Evolutionary conservation across 1,284 basidiomycete species (phyloP).

Genomic region (Cutaneotrichosporon sp.): DNA sequence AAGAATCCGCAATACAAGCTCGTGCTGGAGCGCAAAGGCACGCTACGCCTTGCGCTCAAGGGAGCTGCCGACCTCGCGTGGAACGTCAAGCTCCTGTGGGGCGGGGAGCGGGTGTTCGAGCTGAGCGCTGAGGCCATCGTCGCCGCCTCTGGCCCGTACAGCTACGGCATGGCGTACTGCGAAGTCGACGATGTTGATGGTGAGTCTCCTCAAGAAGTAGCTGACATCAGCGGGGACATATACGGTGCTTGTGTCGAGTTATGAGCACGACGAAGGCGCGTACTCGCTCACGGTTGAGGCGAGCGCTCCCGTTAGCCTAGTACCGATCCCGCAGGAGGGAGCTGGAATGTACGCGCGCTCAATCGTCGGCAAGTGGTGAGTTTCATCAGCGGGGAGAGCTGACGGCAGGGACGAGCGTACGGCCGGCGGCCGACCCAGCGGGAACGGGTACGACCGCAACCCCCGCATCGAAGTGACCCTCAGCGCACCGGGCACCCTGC

Average conservation of each 20-base stretch:
- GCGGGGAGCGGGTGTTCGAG: slow-evolving; percentile 72
- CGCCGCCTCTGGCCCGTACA: slow-evolving; percentile 68
- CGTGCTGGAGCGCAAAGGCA: slow-evolving; percentile 40
- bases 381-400: slow-evolving; percentile 17
- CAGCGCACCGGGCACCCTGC: slow-evolving; percentile 59
- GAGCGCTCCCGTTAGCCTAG: slow-evolving; percentile 55
- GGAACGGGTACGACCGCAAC: slow-evolving; percentile 64
- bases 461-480: slow-evolving; percentile 67
- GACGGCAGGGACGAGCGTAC: slow-evolving; percentile 57
- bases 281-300: slow-evolving; percentile 68
- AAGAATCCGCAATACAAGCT: slow-evolving; percentile 85
- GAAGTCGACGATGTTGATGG: slow-evolving; percentile 59
- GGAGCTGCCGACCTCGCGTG: slow-evolving; percentile 68
- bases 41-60: slow-evolving; percentile 60
- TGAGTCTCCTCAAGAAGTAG: slow-evolving; percentile 49
- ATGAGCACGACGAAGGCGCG: slow-evolving; percentile 68
- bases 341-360: slow-evolving; percentile 82
- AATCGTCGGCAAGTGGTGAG: slow-evolving; percentile 68
- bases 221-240: slow-evolving; percentile 68
- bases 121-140: slow-evolving; percentile 19
- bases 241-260: slow-evolving; percentile 77
- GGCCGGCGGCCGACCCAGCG: slow-evolving; percentile 67
- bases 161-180: slow-evolving; percentile 69
- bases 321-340: slow-evolving; percentile 66
- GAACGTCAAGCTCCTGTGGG: slow-evolving; percentile 74